Conservation (phyloP, 495 filamentous ascomycete species). For the Podospora australis region DNA sequence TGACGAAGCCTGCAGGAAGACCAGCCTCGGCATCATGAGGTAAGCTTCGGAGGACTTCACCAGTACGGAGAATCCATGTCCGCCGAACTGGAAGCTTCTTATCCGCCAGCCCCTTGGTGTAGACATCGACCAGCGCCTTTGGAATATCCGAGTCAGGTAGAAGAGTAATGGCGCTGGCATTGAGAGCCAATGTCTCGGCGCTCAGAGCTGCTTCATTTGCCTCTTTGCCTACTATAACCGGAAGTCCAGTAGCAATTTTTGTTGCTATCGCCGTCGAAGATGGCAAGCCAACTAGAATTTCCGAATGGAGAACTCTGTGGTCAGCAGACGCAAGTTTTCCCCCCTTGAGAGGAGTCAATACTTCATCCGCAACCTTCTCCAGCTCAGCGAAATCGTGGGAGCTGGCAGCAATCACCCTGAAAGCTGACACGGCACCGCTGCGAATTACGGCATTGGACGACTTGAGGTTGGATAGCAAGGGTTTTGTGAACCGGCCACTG, state of each 20-base stretch:
- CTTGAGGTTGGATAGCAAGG: constrained; percentile 78
- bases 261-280: constrained; percentile 49
- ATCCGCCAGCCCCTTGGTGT: constrained; percentile 75
- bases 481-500: constrained; percentile 66
- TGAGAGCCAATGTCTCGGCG: constrained; percentile 65
- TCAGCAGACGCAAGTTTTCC: constrained; percentile 76
- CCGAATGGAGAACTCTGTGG: constrained; percentile 70
- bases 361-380: constrained; percentile 64
- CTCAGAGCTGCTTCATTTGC: constrained; percentile 74
- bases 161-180: constrained; percentile 52
- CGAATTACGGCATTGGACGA: constrained; percentile 76
- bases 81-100: constrained; percentile 74
- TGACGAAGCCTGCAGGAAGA: constrained; percentile 39
- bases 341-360: constrained; percentile 68
- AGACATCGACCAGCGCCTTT: constrained; percentile 58
- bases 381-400: constrained; percentile 52
- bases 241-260: constrained; percentile 60
- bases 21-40: constrained; percentile 35
- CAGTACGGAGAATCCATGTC: constrained; percentile 69
- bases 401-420: constrained; percentile 53
- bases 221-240: constrained; percentile 64
- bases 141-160: constrained; percentile 52
- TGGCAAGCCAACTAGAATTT: constrained; percentile 63
- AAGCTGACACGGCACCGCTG: constrained; percentile 65
- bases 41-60: constrained; percentile 61